Conservation (phyloP, 805 yeast species). For the Metschnikowia bowlesiae region DNA sequence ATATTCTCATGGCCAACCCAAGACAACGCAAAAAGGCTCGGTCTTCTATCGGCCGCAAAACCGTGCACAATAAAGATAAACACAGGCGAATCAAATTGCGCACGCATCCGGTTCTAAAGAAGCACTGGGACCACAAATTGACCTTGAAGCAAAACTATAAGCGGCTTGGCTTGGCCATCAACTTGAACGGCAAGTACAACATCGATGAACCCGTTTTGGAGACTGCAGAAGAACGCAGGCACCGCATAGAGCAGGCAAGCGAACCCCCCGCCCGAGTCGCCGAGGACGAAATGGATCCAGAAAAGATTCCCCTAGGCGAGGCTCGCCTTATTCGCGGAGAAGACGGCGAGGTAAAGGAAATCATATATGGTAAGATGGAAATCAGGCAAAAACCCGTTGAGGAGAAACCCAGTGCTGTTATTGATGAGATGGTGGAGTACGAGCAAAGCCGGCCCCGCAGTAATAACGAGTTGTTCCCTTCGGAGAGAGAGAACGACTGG, state of each 20-base stretch:
- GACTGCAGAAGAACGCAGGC: constrained; percentile 32
- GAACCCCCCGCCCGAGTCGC: constrained; percentile 17
- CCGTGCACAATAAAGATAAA: constrained; percentile 67
- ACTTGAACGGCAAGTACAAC: constrained; percentile 52
- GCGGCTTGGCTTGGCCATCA: constrained; percentile 68
- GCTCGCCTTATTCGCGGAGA: constrained; percentile 73
- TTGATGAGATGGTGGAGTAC: constrained; percentile 59
- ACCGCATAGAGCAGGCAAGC: constrained; percentile 23
- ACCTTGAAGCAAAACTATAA: constrained; percentile 86
- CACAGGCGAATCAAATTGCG: constrained; percentile 61
- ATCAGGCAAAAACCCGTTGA: constrained; percentile 19
- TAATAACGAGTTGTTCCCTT: constrained; percentile 50
- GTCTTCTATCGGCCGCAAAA: constrained; percentile 63
- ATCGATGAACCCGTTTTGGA: constrained; percentile 65
- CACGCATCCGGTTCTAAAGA: constrained; percentile 79
- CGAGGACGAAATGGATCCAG: constrained; percentile 45
- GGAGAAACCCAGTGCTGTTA: constrained; percentile 40
- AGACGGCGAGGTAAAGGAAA: constrained; percentile 57
- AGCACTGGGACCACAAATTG: constrained; percentile 80
- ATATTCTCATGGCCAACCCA: constrained; percentile 55
- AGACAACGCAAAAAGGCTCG: constrained; percentile 82
- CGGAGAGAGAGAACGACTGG: constrained; percentile 77
- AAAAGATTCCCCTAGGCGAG: constrained; percentile 69
- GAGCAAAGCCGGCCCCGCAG: constrained; percentile 43
- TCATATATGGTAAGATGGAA: constrained; percentile 68